These are phyloP conservation scores for Sindora glabra DNA, from an alignment of 306 rosid genomes.

Conservation along the genomic window DNA sequence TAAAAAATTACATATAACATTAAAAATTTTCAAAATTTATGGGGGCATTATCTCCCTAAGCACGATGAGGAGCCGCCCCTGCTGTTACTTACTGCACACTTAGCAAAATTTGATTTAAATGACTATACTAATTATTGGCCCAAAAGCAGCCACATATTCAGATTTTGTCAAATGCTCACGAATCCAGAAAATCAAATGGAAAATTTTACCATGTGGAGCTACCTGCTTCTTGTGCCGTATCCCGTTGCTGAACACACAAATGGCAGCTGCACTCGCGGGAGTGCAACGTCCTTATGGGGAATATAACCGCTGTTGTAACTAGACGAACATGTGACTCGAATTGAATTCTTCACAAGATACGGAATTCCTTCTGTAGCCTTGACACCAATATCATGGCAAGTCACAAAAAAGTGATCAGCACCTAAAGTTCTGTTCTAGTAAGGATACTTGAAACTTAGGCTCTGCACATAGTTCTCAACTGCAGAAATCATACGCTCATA, in stretches of 20 bases:
- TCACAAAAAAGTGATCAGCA: constrained; percentile 29
- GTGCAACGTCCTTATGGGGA: constrained; percentile 23
- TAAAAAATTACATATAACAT: too few relatives aligned
- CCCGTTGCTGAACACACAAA: constrained; percentile 3
- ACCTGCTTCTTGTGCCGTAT: constrained; percentile 2
- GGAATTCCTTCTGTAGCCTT: constrained; percentile 11
- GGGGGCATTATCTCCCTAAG: too few relatives aligned
- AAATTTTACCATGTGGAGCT: background rate
- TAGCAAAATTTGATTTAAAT: too few relatives aligned
- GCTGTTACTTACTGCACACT: too few relatives aligned
- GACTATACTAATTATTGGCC: too few relatives aligned
- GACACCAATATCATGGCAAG: constrained; percentile 22
- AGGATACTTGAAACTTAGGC: constrained; percentile 13
- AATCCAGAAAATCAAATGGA: too few relatives aligned
- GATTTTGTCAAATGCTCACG: too few relatives aligned
- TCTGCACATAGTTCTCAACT: constrained; percentile 10
- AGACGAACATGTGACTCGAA: constrained; percentile 20
- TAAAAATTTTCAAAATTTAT: too few relatives aligned
- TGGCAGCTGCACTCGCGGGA: constrained; percentile 25
- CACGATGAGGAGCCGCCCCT: too few relatives aligned
- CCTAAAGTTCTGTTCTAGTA: constrained; percentile 29
- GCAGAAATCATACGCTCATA: background rate
- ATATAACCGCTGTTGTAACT: constrained; percentile 10
- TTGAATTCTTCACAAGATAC: constrained; percentile 14
- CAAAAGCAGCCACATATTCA: too few relatives aligned